These are phyloP conservation scores for Exophiala bonariae DNA, from an alignment of 2,329 filamentous ascomycete genomes.

Conservation along the genomic window DNA sequence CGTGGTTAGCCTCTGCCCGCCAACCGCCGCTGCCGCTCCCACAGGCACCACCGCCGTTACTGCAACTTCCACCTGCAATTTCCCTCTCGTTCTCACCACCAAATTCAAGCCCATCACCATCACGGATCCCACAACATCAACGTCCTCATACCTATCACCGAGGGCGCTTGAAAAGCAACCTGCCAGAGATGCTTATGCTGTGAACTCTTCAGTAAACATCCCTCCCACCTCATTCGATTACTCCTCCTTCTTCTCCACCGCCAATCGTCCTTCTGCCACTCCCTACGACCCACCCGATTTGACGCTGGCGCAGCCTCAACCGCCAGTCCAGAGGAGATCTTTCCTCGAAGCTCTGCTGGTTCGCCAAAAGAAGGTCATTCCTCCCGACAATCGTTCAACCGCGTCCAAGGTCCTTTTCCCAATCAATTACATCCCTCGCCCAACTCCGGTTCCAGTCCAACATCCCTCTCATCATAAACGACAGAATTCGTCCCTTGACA, in stretches of 20 bases:
- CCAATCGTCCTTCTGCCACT: slow-evolving; percentile 20
- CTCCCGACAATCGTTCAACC: slow-evolving; percentile 32
- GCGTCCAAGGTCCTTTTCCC: slow-evolving; percentile 61
- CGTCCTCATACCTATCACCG: slow-evolving; percentile 34
- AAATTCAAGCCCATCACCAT: slow-evolving; percentile 6
- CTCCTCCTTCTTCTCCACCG: slow-evolving; percentile 14
- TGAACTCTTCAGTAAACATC: slow-evolving; percentile 17
- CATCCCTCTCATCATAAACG: slow-evolving; percentile 29
- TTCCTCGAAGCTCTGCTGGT: slow-evolving; percentile 28
- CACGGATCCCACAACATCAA: slow-evolving; percentile 22
- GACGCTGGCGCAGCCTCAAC: slow-evolving; percentile 27
- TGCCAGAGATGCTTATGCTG: slow-evolving; percentile 22
- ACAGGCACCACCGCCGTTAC: background rate
- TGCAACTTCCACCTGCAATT: slow-evolving; percentile 9
- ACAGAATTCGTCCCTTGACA: slow-evolving; percentile 23
- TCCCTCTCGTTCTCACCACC: slow-evolving; percentile 5
- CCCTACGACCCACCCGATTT: slow-evolving; percentile 19
- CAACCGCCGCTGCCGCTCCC: background rate
- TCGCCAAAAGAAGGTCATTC: slow-evolving; percentile 21
- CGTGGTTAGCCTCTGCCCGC: slow-evolving; percentile 1
- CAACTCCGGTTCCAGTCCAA: slow-evolving; percentile 47
- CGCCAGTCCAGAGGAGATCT: slow-evolving; percentile 21
- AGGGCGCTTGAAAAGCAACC: slow-evolving; percentile 38
- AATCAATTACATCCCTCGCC: slow-evolving; percentile 60
- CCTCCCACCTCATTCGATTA: slow-evolving; percentile 4